Evolutionary conservation across 2,329 filamentous ascomycete species (phyloP), one percentile per base, ranked within the genome.

Genomic region (Alternaria sp.): DNA sequence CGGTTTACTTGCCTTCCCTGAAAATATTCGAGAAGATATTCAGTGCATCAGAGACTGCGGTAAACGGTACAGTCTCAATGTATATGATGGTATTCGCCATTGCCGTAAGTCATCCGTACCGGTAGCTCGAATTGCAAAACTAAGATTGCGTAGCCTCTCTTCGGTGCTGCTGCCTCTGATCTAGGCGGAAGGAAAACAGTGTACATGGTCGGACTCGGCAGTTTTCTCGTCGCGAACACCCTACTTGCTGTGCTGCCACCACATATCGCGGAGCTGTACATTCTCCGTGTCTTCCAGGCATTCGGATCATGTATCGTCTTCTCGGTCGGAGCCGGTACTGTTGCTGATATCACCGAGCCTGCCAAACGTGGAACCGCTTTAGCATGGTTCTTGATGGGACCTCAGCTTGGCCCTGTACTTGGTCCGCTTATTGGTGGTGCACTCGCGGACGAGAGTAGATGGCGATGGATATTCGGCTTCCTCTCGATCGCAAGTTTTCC

Each of bases 391-490:
- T 71, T 83, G 8, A 70, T 84, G 36, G 82, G 82, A 0, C 82
- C 82, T 5, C 79, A 83, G 12, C 73, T 83, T 4, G 82, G 83
- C 2, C 83, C 82, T 2, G 77, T 83, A 0, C 65, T 84, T 1
- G 83, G 83, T 0, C 83, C 83, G 0, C 66, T 83, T 1, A 69
- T 84, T 3, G 83, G 82, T 5, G 82, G 82, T 23, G 73, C 74
- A 19, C 75, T 84, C 28, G 77, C 80, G 4, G 70, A 72, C 3
- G 59, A 59, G 2, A 65, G 73, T 1, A 73, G 68, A 5, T 84
- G 83, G 83, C 70, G 83, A 63, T 84, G 82, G 82, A 75, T 81
- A 5, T 84, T 84, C 61, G 82, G 79, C 1, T 82, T 83, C 47
- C 63, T 78, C 23, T 77, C 64, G 63, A 19, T 68, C 46, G 60